Conservation (phyloP, 257 asterid species). For the Avicennia marina region DNA sequence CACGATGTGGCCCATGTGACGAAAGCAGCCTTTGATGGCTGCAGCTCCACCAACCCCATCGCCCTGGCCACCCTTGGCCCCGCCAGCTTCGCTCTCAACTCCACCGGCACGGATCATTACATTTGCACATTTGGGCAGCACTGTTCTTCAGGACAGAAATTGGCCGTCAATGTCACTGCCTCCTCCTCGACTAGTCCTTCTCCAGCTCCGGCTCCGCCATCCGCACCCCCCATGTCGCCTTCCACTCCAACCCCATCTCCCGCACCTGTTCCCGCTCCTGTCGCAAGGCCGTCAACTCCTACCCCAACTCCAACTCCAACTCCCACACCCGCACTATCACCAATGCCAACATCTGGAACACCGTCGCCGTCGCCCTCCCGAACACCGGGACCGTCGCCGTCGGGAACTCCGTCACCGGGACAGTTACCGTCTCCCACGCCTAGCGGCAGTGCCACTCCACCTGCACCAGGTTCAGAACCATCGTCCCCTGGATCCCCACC, state of each 20-base stretch:
- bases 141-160: conserved; percentile 55
- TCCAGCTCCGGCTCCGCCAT: conserved; percentile 28
- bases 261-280: conserved; percentile 4
- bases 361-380: conserved; percentile 12
- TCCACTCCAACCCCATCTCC: conserved; percentile 16
- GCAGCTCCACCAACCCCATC: conserved; percentile 37
- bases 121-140: conserved; percentile 56
- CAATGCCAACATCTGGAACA: background rate
- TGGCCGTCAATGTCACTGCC: conserved; percentile 49
- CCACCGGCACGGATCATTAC: conserved; percentile 43
- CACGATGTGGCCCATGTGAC: conserved; percentile 60
- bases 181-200: conserved; percentile 24
- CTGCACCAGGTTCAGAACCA: too few relatives aligned
- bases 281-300: too few relatives aligned
- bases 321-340: conserved; percentile 13
- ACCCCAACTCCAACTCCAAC: conserved; percentile 9
- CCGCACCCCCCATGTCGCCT: too few relatives aligned
- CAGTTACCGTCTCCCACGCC: conserved; percentile 19
- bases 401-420: background rate
- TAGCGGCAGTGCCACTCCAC: conserved; percentile 6
- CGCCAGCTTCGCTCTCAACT: conserved; percentile 38
- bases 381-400: conserved; percentile 2
- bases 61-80: conserved; percentile 38
- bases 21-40: conserved; percentile 35
- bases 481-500: too few relatives aligned